Evolutionary conservation across 441 rosid species (phyloP).

Genomic region (Erodium moschatum): DNA sequence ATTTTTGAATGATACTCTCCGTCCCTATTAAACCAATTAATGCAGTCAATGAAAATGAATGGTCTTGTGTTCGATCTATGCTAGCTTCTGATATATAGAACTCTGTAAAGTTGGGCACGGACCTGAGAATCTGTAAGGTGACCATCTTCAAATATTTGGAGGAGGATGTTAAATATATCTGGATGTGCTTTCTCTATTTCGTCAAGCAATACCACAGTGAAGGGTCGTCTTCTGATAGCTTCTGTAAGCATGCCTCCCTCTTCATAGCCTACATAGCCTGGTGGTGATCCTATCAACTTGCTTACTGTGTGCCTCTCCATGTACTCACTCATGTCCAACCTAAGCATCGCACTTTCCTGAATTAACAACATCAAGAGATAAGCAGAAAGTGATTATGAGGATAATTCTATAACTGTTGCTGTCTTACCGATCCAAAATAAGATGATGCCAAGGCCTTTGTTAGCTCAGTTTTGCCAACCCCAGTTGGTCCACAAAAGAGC

Average conservation of each 20-base stretch:
- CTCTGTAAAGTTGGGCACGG: slow-evolving; percentile 11
- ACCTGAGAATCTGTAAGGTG: slow-evolving; percentile 85
- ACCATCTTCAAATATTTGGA: slow-evolving; percentile 71
- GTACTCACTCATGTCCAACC: slow-evolving; percentile 78
- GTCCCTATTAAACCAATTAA: slow-evolving; percentile 39
- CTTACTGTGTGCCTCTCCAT: slow-evolving; percentile 80
- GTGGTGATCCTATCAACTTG: slow-evolving; percentile 68
- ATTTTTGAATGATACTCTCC: slow-evolving; percentile 66
- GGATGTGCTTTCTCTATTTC: slow-evolving; percentile 84
- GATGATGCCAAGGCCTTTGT: slow-evolving; percentile 59
- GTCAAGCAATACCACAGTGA: slow-evolving; percentile 57
- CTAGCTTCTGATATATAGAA: not conserved
- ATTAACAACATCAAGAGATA: slow-evolving; percentile 17
- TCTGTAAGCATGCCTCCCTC: slow-evolving; percentile 72
- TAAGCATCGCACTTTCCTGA: slow-evolving; percentile 72
- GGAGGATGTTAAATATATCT: slow-evolving; percentile 66
- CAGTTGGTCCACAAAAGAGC: slow-evolving; percentile 80
- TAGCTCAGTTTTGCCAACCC: slow-evolving; percentile 69
- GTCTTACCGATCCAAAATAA: slow-evolving; percentile 76
- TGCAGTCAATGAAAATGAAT: not conserved
- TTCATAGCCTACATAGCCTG: slow-evolving; percentile 66
- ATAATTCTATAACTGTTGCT: too few relatives aligned
- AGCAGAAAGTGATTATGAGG: not conserved
- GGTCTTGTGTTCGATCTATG: not conserved
- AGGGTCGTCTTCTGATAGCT: slow-evolving; percentile 70